Conservation (phyloP, 306 rosid species). For the Citrullus mucosospermus region DNA sequence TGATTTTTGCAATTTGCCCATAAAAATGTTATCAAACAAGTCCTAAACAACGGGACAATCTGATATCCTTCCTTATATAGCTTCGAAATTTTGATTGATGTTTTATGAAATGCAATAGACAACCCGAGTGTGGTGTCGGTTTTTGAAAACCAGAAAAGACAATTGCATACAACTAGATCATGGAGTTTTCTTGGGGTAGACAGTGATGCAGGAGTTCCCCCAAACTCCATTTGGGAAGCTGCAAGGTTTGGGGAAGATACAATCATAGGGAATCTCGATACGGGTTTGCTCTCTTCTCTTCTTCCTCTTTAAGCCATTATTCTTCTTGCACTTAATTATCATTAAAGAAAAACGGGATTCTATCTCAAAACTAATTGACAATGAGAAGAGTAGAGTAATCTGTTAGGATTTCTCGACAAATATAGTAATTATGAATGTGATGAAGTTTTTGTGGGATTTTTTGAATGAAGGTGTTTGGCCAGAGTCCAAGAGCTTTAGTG, state of each 20-base stretch:
- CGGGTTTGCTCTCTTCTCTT: conserved; percentile 22
- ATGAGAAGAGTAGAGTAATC: no score
- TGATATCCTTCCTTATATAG: no score
- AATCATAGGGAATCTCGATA: conserved; percentile 56
- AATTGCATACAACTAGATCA: conserved; percentile 53
- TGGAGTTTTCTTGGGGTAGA: conserved; percentile 55
- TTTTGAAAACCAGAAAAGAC: conserved; percentile 23
- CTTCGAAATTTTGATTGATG: not conserved
- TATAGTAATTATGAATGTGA: no score
- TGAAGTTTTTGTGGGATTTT: not conserved
- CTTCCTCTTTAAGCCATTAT: not conserved
- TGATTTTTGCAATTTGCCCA: no score
- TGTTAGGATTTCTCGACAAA: no score
- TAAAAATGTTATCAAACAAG: no score
- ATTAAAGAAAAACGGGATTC: no score
- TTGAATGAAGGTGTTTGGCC: not conserved
- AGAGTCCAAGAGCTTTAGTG: not conserved
- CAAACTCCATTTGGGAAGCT: conserved; percentile 30
- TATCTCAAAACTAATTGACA: no score
- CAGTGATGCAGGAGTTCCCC: conserved; percentile 7
- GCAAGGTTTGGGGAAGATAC: conserved; percentile 38
- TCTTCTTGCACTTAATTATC: no score
- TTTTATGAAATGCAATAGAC: conserved; percentile 13
- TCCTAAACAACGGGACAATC: no score
- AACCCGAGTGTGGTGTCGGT: conserved; percentile 44